A percentile compares a stretch with the other conserved stretches of the same genome.
These are phyloP conservation scores for Annulohypoxylon maeteangense DNA, from an alignment of 495 filamentous ascomycete species.

Conservation along the genomic window DNA sequence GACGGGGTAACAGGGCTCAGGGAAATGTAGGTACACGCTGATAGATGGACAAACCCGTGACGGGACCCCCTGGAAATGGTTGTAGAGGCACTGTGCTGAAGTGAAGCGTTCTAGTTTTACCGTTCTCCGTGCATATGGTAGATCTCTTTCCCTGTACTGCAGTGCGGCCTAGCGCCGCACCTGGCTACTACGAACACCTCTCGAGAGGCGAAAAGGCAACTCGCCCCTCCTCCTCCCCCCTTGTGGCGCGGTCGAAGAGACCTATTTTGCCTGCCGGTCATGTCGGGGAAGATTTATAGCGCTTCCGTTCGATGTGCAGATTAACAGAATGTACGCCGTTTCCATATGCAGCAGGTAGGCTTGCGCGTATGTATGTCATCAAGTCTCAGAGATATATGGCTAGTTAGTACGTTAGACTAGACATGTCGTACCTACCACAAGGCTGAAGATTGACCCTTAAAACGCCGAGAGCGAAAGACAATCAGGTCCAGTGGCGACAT, in stretches of 20 bases:
- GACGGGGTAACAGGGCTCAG: not conserved
- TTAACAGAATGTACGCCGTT: constrained; percentile 10
- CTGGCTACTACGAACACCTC: constrained; percentile 6
- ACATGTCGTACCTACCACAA: constrained; percentile 8
- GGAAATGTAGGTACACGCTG: constrained; percentile 4
- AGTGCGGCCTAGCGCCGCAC: constrained; percentile 31
- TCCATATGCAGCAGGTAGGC: constrained; percentile 19
- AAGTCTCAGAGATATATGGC: not conserved
- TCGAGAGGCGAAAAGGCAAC: constrained; percentile 13
- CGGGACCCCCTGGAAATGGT: not conserved
- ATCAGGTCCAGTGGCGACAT: constrained; percentile 19
- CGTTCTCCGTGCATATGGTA: constrained; percentile 10
- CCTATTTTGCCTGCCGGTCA: constrained; percentile 29
- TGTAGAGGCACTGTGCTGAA: constrained; percentile 25
- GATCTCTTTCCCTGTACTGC: constrained; percentile 1
- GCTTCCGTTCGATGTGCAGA: constrained; percentile 32
- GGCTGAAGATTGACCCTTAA: constrained; percentile 23
- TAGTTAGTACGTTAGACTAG: not conserved
- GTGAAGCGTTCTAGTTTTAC: constrained; percentile 3
- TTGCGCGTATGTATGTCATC: constrained; percentile 10
- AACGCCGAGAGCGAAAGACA: constrained; percentile 22
- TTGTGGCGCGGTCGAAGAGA: constrained; percentile 25
- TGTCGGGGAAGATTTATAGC: constrained; percentile 30
- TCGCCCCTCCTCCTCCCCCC: constrained; percentile 36
- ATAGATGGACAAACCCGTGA: not conserved